Evolutionary conservation across 1,139 yeast species (phyloP), one percentile per base, ranked within the genome.

Genomic region (Geotrichum reessii): DNA sequence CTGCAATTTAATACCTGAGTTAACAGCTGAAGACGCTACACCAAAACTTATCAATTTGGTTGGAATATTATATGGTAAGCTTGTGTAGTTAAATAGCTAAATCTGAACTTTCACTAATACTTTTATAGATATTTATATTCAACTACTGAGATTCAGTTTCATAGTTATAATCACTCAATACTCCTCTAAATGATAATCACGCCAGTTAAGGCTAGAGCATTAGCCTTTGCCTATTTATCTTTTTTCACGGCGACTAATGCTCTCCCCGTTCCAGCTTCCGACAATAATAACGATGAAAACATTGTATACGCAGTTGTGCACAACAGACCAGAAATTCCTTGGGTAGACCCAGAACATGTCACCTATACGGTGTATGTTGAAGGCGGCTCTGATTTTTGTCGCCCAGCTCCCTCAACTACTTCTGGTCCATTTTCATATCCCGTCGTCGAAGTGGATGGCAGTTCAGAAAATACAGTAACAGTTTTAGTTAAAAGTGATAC

Each of bases 391-490:
- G 59, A 49, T 24, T 28, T 25, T n/a, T 57, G 59, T 46, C 37
- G 21, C 11, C 52, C 59, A 6, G 31, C 53, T 21, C 24, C 46
- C 17, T 19, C 33, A 8, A 11, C 53, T 19, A 25, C 28, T 17
- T 28, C 52, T 27, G n/a, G 14, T 7, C 19, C 40, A 1, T 33
- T 48, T 21, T 33, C 21, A 14, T 53, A 53, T 25, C 60, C 57
- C 11, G 57, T 57, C 42, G 57, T 54, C 21, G 60, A 57, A 21
- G 57, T 51, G 19, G 60, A 57, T 25, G 60, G 60, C 24, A 57
- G 59, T 31, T 48, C 54, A 46, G 60, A 57, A 9, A 57, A 57
- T 47, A 57, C 60, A 6, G 55, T 57, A 14, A 57, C 60, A 22
- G 55, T 57, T 50, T 14, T 33, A 9, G 33, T 54, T 9, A 55